These are phyloP conservation scores for Olyra latifolia DNA, from an alignment of 176 grass and related monocot species.

Conservation along the genomic window DNA sequence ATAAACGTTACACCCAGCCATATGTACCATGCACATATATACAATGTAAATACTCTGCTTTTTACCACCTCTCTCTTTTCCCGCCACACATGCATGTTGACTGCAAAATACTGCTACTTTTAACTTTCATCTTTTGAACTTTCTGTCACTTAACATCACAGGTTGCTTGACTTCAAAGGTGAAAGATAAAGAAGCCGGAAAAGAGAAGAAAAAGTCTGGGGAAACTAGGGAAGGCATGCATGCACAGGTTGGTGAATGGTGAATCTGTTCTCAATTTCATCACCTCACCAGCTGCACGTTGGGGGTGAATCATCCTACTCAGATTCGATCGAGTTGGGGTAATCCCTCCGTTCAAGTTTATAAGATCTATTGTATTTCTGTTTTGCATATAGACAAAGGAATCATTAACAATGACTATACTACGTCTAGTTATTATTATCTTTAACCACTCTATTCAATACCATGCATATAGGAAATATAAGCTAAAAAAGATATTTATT, in stretches of 20 bases:
- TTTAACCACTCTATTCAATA: no score
- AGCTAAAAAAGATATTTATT: no score
- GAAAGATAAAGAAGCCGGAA: background rate
- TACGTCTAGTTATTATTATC: no score
- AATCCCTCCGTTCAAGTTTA: no score
- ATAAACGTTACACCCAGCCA: background rate
- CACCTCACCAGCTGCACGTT: background rate
- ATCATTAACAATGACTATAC: no score
- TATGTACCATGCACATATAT: background rate
- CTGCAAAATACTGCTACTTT: background rate
- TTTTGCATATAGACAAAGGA: no score
- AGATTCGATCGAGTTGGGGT: no score
- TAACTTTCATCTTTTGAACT: background rate
- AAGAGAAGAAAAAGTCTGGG: background rate
- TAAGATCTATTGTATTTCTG: no score
- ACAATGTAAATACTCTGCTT: background rate
- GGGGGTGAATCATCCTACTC: no score
- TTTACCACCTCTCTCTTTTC: background rate
- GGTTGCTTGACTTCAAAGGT: conserved; percentile 36
- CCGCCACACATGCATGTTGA: background rate
- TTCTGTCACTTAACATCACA: background rate
- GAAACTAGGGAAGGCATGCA: no score
- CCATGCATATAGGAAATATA: no score
- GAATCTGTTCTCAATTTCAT: background rate
- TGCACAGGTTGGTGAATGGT: background rate